A percentile compares a stretch with the other conserved stretches of the same genome.
These are phyloP conservation scores for Pistacia integerrima DNA, from an alignment of 345 rosid species.

Conservation along the genomic window DNA sequence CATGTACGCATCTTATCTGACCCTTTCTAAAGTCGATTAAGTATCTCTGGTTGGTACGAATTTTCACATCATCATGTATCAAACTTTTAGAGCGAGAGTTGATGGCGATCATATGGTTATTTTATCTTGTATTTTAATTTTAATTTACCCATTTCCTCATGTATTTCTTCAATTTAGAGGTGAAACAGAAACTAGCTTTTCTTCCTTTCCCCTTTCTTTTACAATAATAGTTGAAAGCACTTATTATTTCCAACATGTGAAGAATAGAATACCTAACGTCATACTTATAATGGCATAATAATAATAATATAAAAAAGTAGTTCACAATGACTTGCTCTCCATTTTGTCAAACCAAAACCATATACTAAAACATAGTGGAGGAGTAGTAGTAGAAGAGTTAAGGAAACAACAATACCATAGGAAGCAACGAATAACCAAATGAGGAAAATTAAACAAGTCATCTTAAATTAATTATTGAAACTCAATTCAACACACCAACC, in stretches of 20 bases:
- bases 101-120: too few species aligned
- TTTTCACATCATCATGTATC: too few species aligned
- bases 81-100: too few species aligned
- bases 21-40: too few species aligned
- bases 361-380: background rate
- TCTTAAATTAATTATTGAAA: too few species aligned
- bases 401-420: background rate
- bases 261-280: background rate
- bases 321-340: background rate
- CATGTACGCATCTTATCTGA: too few species aligned
- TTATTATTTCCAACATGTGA: background rate
- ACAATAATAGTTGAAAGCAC: background rate
- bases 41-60: too few species aligned
- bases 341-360: background rate
- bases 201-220: background rate
- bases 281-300: background rate
- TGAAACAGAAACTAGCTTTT: too few species aligned
- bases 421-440: background rate
- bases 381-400: conserved; percentile 6
- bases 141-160: too few species aligned
- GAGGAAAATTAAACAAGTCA: too few species aligned
- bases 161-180: background rate
- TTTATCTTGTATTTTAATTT: too few species aligned
- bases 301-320: background rate
- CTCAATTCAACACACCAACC: background rate